Conservation (phyloP, 2,329 filamentous ascomycete genomes). For the Pseudogymnoascus sp. region DNA sequence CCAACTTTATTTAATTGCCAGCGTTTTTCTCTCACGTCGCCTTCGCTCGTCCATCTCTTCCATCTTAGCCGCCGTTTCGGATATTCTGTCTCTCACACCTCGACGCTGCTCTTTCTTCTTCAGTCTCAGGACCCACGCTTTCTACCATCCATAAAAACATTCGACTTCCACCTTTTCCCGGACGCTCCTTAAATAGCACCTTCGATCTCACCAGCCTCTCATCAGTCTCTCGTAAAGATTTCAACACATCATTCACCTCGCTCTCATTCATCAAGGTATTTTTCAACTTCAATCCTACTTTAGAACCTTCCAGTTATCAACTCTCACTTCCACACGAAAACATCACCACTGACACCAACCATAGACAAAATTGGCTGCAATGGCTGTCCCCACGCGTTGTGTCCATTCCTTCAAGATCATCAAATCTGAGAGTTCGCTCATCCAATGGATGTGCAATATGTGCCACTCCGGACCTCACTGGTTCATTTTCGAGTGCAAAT, state of each 20-base stretch:
- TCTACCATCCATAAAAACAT: not conserved
- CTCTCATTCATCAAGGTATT: not conserved
- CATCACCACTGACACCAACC: not conserved
- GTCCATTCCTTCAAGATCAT: slow-evolving; percentile 56
- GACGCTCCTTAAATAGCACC: not conserved
- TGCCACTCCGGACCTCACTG: slow-evolving; percentile 58
- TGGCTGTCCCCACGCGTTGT: slow-evolving; percentile 50
- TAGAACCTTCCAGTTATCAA: not conserved
- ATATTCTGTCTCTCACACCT: not conserved
- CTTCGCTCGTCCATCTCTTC: not conserved
- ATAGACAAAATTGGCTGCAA: slow-evolving; percentile 19
- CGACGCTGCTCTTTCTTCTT: not conserved
- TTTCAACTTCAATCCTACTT: not conserved
- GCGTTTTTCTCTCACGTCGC: not conserved
- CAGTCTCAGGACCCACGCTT: not conserved
- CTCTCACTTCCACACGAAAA: not conserved
- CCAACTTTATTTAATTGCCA: slow-evolving; percentile 1
- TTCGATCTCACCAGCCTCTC: not conserved
- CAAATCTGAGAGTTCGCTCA: slow-evolving; percentile 56
- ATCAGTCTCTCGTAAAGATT: not conserved
- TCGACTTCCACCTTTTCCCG: not conserved
- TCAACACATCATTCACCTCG: not conserved
- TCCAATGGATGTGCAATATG: slow-evolving; percentile 58
- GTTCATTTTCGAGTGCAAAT: slow-evolving; percentile 61
- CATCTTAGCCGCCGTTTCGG: slow-evolving; percentile 4